phyloP scores from a whole-genome alignment of 1,284 basidiomycete genomes.

The Gymnopus androsaceus region DNA sequence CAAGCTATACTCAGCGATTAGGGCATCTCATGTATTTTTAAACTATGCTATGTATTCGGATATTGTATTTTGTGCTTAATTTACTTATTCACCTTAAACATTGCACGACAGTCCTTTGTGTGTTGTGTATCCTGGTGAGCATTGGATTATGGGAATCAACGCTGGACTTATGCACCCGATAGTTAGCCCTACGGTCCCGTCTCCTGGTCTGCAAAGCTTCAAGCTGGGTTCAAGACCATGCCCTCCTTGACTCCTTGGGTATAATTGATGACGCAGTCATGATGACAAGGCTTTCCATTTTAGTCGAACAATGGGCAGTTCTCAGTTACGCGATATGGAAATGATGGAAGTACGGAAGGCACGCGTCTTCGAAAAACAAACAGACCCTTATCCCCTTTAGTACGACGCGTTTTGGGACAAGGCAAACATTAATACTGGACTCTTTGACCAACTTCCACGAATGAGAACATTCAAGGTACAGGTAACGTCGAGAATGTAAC shows the following conservation, averaged over 20 bases:
- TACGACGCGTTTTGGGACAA: slow-evolving; percentile 9
- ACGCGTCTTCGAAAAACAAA: background rate
- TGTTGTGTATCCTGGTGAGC: no score
- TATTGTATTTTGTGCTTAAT: background rate
- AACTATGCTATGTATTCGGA: background rate
- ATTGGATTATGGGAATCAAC: no score
- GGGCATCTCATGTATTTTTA: background rate
- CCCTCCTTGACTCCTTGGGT: background rate
- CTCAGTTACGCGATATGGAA: background rate
- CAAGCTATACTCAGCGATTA: slow-evolving; percentile 83
- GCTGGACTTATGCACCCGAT: no score
- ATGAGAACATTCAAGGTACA: background rate
- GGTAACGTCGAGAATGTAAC: background rate
- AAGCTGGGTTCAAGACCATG: background rate
- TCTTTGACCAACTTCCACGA: background rate
- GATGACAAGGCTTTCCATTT: slow-evolving; percentile 1
- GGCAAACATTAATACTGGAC: background rate
- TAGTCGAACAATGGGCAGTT: slow-evolving; percentile 2
- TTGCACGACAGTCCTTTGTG: no score
- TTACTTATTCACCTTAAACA: no score
- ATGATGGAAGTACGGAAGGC: background rate
- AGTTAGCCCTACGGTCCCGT: no score
- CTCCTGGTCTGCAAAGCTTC: no score
- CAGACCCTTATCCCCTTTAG: background rate
- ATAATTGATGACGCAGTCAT: background rate